Conservation (phyloP, 83 land plant species). For the Isoetes engelmannii region DNA sequence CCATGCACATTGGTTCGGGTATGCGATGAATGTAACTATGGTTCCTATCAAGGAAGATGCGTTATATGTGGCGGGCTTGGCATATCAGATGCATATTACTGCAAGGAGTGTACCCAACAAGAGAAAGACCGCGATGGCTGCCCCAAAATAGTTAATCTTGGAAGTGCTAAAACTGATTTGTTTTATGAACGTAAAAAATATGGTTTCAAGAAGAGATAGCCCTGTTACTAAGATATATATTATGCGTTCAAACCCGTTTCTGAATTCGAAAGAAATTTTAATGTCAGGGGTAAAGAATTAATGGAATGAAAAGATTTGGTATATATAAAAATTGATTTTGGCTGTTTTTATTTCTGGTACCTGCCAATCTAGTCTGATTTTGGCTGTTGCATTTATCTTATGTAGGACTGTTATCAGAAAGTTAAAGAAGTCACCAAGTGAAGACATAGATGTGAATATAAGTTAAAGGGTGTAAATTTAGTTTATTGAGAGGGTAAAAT, state of each 20-base stretch:
- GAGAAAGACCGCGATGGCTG: conserved; percentile 73
- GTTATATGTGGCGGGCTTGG: conserved; percentile 68
- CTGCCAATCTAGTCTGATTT: no score
- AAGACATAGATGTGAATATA: no score
- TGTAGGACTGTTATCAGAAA: no score
- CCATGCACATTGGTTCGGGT: conserved; percentile 66
- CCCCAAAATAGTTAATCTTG: conserved; percentile 67
- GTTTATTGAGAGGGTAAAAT: no score
- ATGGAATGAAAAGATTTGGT: no score
- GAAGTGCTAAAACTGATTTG: conserved; percentile 64
- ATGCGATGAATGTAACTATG: conserved; percentile 73
- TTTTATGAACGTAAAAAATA: conserved; percentile 71
- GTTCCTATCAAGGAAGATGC: conserved; percentile 63
- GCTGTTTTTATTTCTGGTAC: no score
- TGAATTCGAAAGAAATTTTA: no score
- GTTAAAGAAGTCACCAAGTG: no score
- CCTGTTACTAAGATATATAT: neutral
- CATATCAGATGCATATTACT: conserved; percentile 67
- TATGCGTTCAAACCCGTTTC: neutral
- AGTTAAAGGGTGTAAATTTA: no score
- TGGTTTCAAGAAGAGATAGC: conserved; percentile 63
- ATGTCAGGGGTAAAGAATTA: no score
- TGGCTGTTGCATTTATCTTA: no score
- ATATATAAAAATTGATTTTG: no score
- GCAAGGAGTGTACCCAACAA: conserved; percentile 77